Base-by-base conservation (phyloP, 257 asterid species). In the Datura wrightii region DNA sequence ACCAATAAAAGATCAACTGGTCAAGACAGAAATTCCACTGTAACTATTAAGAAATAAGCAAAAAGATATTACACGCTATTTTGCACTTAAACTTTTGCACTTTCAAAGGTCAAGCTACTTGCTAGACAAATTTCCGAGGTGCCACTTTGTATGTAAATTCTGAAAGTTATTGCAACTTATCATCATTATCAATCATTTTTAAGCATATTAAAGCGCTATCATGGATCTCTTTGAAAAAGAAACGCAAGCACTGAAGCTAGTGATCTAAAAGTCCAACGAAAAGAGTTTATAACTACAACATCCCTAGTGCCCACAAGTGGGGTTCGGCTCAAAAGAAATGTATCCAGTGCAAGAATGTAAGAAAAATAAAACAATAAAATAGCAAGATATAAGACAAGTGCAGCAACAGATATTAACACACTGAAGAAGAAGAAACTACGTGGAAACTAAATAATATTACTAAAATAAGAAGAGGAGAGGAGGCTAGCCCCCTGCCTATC, bases 141-240 rank as follows among this genome's bases (percentile, higher is more conserved):
- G 41, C 36, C 34, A 70, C 79, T 70, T 39, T 42, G 34, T 70
- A 41, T 16, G 34, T 69, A 15, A 69, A 18, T 8, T 70, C 36
- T 41, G 79, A 67, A 67, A 16, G 36, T 70, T 42, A 70, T 18
- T 41, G 79, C 79, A 69, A 15, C 36, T 69, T 69, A 69, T 18
- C 31, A 69, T 69, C 79, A 69, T 69, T 69, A 69, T 18, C 79
- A 69, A 10, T 8, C 53, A 16, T 69, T 69, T 69, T 37, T 13
- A 5, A 67, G 76, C 13, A 37, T 66, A 66, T 66, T 66, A 5
- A 66, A 15, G 76, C 39, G 41, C 18, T 31, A 63, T 31, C 44
- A 31, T 63, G 5, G 44, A 63, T 63, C 71, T 63, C 18, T 11
- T 10, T 11, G 44, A 11, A 34, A 63, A 34, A 34, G 71, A 63